phyloP scores from a whole-genome alignment of 1,284 basidiomycete genomes.

The Rhodotorula sp. region DNA sequence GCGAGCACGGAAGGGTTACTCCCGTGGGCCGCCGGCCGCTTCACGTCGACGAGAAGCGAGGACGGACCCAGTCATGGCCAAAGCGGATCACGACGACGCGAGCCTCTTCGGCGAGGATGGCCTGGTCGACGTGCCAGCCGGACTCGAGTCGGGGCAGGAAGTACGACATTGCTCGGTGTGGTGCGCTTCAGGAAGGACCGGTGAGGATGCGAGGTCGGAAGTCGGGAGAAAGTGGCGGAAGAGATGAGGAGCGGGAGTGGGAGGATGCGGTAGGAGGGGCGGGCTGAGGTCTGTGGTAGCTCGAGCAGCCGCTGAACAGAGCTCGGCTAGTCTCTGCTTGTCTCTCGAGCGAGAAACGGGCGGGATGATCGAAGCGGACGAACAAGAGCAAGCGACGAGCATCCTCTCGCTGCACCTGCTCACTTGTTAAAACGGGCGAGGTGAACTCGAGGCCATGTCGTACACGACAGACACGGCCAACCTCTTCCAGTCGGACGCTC shows the following conservation, averaged over 20 bases:
- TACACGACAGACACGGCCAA: constrained; percentile 52
- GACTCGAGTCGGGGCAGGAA: constrained; percentile 89
- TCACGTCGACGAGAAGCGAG: constrained; percentile 3
- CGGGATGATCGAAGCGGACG: too few relatives aligned
- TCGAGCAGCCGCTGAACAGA: too few relatives aligned
- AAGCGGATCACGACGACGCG: constrained; percentile 93
- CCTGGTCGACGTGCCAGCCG: constrained; percentile 97
- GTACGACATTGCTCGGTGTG: constrained; percentile 48
- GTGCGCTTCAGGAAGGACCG: not conserved
- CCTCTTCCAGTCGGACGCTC: constrained; percentile 70
- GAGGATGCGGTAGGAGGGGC: not conserved
- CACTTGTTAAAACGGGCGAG: too few relatives aligned
- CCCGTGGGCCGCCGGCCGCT: too few relatives aligned
- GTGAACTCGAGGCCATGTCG: not conserved
- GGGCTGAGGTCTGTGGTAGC: not conserved
- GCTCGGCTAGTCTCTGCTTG: too few relatives aligned
- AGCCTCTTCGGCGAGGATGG: constrained; percentile 96
- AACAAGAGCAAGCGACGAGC: too few relatives aligned
- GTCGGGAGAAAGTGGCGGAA: not conserved
- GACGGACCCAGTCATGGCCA: constrained; percentile 73
- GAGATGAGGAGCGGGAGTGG: not conserved
- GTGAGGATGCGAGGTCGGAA: not conserved
- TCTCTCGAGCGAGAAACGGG: too few relatives aligned
- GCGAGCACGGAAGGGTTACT: too few relatives aligned
- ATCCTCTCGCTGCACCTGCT: too few relatives aligned